These are phyloP conservation scores for Sporisorium iseilematis-ciliati DNA, from an alignment of 1,284 basidiomycete genomes.

Conservation along the genomic window DNA sequence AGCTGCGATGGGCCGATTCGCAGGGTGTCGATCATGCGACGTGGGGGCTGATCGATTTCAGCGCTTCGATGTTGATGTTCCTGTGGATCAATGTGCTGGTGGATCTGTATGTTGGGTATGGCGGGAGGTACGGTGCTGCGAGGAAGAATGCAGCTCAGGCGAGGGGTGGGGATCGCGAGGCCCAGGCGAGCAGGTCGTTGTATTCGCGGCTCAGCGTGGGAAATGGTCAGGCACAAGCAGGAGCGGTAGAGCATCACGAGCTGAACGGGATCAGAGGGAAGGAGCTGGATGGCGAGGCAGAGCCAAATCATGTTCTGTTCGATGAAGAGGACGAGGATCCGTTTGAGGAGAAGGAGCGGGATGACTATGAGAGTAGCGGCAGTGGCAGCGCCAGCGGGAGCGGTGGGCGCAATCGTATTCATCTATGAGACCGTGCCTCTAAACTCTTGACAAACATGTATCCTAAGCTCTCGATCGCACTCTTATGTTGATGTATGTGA, in stretches of 20 bases:
- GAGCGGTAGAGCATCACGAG: slow-evolving; percentile 29
- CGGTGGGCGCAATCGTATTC: slow-evolving; percentile 18
- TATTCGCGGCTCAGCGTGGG: slow-evolving; percentile 46
- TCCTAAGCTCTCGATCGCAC: not conserved
- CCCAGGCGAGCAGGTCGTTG: slow-evolving; percentile 23
- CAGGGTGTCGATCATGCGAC: slow-evolving; percentile 66
- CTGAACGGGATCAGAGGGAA: slow-evolving; percentile 26
- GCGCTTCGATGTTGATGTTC: slow-evolving; percentile 60
- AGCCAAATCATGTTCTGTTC: slow-evolving; percentile 51
- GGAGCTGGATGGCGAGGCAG: slow-evolving; percentile 13
- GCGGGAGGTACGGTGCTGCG: slow-evolving; percentile 56
- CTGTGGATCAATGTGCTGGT: slow-evolving; percentile 66
- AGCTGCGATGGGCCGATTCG: slow-evolving; percentile 65
- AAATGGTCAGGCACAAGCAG: not conserved
- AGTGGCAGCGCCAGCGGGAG: slow-evolving; percentile 22
- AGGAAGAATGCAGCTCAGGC: slow-evolving; percentile 26
- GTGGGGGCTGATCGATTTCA: slow-evolving; percentile 67
- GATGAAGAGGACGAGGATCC: slow-evolving; percentile 58
- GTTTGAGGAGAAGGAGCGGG: slow-evolving; percentile 46
- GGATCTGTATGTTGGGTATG: slow-evolving; percentile 62
- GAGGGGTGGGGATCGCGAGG: slow-evolving; percentile 29
- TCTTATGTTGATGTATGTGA: not conserved
- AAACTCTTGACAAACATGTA: not conserved
- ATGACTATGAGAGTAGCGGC: slow-evolving; percentile 25
- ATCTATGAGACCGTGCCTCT: slow-evolving; percentile 10